Percentiles rank a stretch among this genome's conserved stretches.
Evolutionary conservation across 2,329 filamentous ascomycete genomes (phyloP).

Genomic region (Penicillium sp.): DNA sequence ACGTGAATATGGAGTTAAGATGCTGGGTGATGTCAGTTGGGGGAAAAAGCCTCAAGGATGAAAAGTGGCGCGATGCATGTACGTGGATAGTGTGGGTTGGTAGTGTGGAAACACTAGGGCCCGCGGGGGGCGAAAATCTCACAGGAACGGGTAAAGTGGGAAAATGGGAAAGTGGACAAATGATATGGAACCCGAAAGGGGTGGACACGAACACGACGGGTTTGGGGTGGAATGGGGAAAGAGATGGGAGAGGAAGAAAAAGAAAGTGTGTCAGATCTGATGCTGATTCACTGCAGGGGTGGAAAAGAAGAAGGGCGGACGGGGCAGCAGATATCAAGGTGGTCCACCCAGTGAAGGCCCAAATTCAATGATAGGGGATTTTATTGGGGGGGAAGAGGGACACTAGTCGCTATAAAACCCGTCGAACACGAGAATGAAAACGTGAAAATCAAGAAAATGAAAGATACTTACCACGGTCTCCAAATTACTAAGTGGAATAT

Average conservation of each 20-base stretch:
- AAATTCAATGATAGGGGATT: constrained; percentile 7
- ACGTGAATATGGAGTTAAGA: not conserved
- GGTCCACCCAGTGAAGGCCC: constrained; percentile 3
- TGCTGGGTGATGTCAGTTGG: constrained; percentile 14
- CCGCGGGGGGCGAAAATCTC: constrained; percentile 22
- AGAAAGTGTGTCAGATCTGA: constrained; percentile 21
- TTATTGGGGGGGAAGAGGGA: not conserved
- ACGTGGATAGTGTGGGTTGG: constrained; percentile 18
- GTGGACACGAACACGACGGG: constrained; percentile 18
- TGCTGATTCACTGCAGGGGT: constrained; percentile 24
- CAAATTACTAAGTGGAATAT: not conserved
- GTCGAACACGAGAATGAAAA: not conserved
- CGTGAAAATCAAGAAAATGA: constrained; percentile 4
- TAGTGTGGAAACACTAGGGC: constrained; percentile 19
- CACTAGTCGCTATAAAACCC: not conserved
- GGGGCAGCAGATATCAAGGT: constrained; percentile 22
- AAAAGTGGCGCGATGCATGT: constrained; percentile 21
- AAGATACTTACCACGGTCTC: not conserved
- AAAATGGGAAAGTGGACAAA: constrained; percentile 15
- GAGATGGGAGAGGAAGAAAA: constrained; percentile 9
- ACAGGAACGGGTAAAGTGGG: constrained; percentile 20
- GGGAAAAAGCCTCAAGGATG: constrained; percentile 9
- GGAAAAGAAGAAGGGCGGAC: constrained; percentile 9
- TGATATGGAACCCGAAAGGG: constrained; percentile 4
- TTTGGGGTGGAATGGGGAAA: constrained; percentile 10